Conservation (phyloP, 169 alveolate genomes). For the Theileria annulata region DNA sequence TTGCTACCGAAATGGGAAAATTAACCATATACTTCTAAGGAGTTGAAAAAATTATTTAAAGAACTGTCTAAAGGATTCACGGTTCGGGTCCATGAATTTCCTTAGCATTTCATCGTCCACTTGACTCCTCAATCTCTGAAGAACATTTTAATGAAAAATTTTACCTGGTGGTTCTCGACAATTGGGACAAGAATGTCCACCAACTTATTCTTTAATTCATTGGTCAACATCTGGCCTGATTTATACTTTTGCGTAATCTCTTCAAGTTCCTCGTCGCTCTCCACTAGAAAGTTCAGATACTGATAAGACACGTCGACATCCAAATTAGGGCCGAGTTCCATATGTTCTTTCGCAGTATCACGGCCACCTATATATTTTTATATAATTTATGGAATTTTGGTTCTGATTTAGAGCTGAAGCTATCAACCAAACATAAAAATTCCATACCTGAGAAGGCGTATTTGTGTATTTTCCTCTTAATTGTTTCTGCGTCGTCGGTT, state of each 20-base stretch:
- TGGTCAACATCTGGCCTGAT: conserved; percentile 94
- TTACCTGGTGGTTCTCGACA: conserved; percentile 83
- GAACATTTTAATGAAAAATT: conserved; percentile 42
- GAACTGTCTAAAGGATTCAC: conserved; percentile 15
- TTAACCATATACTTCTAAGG: background rate
- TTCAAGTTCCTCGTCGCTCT: conserved; percentile 92
- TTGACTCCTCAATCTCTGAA: conserved; percentile 42
- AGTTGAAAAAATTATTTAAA: background rate
- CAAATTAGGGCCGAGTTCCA: conserved; percentile 93
- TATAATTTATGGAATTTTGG: no score
- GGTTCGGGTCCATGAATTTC: conserved; percentile 62
- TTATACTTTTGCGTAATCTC: conserved; percentile 91
- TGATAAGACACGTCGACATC: conserved; percentile 97
- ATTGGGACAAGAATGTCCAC: conserved; percentile 82
- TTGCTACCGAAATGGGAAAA: no score
- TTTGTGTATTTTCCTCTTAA: conserved; percentile 92
- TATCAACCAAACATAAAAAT: background rate
- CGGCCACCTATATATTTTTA: conserved; percentile 83
- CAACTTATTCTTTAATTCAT: conserved; percentile 91
- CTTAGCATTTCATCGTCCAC: conserved; percentile 46
- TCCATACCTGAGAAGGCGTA: conserved; percentile 91
- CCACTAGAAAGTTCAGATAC: conserved; percentile 88
- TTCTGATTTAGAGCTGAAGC: background rate
- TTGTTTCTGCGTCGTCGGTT: conserved; percentile 91
- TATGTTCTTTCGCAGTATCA: conserved; percentile 91